These are phyloP conservation scores for Helotiales sp. DNA, from an alignment of 2,329 filamentous ascomycete genomes.

Conservation along the genomic window DNA sequence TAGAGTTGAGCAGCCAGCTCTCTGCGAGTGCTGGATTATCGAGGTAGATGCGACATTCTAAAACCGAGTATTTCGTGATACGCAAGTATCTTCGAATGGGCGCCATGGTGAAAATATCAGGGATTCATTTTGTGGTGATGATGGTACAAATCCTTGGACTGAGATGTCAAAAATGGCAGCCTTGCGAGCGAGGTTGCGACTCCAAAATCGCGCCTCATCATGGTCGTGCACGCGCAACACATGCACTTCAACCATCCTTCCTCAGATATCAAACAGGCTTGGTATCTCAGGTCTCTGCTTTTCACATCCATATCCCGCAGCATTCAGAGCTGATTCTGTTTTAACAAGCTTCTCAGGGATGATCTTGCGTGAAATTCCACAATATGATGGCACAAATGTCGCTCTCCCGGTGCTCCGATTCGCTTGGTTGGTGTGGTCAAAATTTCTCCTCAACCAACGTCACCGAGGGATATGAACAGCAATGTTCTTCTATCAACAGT, in stretches of 20 bases:
- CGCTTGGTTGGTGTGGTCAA: background rate
- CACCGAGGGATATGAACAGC: background rate
- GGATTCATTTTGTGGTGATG: background rate
- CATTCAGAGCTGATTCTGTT: background rate
- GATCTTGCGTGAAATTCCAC: background rate
- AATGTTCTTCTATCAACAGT: background rate
- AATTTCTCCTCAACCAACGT: background rate
- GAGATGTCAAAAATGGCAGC: conserved; percentile 5
- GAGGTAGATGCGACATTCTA: conserved; percentile 96
- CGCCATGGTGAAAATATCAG: conserved; percentile 59
- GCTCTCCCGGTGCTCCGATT: background rate
- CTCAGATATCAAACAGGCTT: background rate
- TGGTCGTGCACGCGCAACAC: too few relatives aligned
- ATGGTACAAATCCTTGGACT: background rate
- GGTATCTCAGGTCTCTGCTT: background rate
- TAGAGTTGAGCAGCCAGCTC: conserved; percentile 79
- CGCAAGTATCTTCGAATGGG: conserved; percentile 86
- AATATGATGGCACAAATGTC: background rate
- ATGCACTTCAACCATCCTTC: background rate
- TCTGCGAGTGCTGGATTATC: conserved; percentile 83
- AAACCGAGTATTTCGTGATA: conserved; percentile 88
- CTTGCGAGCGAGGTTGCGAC: conserved; percentile 9
- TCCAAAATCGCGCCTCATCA: background rate
- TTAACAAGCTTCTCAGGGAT: background rate
- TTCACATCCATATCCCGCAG: background rate